Evolutionary conservation across 129 eudicot species (phyloP), one percentile per base, ranked within the genome.

Genomic region (Sambucus nigra): DNA sequence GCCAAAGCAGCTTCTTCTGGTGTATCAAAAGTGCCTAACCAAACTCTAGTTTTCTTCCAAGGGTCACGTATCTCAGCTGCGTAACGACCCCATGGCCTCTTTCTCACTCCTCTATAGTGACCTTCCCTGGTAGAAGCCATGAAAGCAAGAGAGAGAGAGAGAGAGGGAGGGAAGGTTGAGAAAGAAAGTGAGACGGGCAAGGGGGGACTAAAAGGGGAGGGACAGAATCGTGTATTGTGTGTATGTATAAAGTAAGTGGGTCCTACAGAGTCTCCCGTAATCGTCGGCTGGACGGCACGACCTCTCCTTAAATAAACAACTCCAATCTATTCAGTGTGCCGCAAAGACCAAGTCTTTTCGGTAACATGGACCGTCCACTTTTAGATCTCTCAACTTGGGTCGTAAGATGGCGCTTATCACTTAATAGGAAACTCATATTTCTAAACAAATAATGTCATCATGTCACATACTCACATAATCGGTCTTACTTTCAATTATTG

Each of bases 1-100:
- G 97, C 96, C 5, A 88, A 23, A 9, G 97, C 91, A 15, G 97
- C 96, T 66, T 87, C 89, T 60, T 87, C 96, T 0, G 97, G 97
- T 5, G 97, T 84, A 69, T 88, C 97, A 41, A 80, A 88, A 1
- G 91, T 84, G 52, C 94, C 94, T 27, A 84, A 25, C 97, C 94
- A 88, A 23, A 84, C 97, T 7, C 97, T 76, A 25, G 85, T 84
- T 27, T 73, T 81, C 81, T 78, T 86, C 92, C 84, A 81, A 1
- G 95, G 92, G 64, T 86, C 92, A 14, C 93, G 81, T 15, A 82
- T 86, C 59, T 81, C 95, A 8, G 93, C 87, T 4, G 93, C 92
- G 75, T 82, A 81, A 1, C 95, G 75, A 11, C 95, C 87, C 93
- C 93, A 79, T 4, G 87, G 95, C 33, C 93, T 75, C 80, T 86